Evolutionary conservation across 1,284 basidiomycete species (phyloP).

Genomic region (Takashimella koratensis): DNA sequence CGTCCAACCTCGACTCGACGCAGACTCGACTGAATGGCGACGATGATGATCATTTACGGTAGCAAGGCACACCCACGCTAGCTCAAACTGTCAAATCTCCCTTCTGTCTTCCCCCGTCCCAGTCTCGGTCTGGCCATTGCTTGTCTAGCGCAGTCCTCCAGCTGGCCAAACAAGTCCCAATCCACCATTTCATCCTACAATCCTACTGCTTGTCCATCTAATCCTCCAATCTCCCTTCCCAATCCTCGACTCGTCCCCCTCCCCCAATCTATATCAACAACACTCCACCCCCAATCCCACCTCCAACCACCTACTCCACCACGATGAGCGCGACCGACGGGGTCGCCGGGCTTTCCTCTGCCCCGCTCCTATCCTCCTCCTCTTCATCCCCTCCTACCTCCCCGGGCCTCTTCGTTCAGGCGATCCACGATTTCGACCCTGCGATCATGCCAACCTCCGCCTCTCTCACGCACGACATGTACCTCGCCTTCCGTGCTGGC

Average conservation of each 20-base stretch:
- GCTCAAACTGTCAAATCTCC: background rate
- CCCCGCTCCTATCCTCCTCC: background rate
- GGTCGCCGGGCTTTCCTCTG: background rate
- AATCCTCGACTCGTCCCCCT: background rate
- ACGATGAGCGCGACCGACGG: background rate
- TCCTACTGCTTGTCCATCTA: background rate
- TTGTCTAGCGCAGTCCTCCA: too few species aligned
- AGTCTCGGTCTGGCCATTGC: background rate
- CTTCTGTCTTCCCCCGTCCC: background rate
- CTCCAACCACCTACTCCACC: background rate
- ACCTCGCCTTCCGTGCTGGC: conserved; percentile 81
- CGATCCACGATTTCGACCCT: conserved; percentile 81
- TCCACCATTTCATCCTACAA: too few species aligned
- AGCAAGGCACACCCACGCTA: background rate
- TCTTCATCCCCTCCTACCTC: background rate
- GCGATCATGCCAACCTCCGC: conserved; percentile 47
- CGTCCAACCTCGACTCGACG: too few species aligned
- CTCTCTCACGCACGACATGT: conserved; percentile 61
- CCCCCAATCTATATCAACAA: background rate
- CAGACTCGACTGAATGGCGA: too few species aligned
- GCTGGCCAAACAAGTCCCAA: too few species aligned
- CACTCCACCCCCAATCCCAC: background rate
- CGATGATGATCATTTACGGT: background rate
- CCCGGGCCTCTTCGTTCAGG: conserved; percentile 56
- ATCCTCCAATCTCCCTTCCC: background rate